These are phyloP conservation scores for Ceratobasidium sp. DNA, from an alignment of 1,284 basidiomycete species.

Conservation along the genomic window DNA sequence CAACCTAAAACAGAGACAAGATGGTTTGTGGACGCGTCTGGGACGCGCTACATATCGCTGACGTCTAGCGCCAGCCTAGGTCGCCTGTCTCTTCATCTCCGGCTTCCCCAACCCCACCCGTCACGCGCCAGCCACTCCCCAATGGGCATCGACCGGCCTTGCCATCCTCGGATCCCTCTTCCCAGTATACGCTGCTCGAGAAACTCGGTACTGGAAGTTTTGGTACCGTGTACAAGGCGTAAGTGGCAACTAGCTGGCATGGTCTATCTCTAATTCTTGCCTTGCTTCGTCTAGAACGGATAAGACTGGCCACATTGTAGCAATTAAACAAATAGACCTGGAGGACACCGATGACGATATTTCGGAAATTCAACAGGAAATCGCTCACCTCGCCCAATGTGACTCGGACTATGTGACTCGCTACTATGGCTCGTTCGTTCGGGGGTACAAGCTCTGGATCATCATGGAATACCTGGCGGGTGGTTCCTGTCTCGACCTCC, in stretches of 20 bases:
- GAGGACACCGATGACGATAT: constrained; percentile 96
- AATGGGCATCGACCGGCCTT: background rate
- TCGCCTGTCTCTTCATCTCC: constrained; percentile 30
- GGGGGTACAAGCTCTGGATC: constrained; percentile 98
- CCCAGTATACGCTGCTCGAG: constrained; percentile 92
- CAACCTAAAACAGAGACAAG: constrained; percentile 9
- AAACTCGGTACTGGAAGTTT: constrained; percentile 98
- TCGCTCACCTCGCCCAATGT: constrained; percentile 94
- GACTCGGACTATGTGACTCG: constrained; percentile 96
- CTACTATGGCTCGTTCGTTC: constrained; percentile 97
- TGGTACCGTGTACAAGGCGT: constrained; percentile 95
- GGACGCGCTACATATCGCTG: background rate
- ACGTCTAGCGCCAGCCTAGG: constrained; percentile 15
- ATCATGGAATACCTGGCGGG: constrained; percentile 99
- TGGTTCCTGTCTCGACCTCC: constrained; percentile 95
- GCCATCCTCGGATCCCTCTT: constrained; percentile 72
- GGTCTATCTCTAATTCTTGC: background rate
- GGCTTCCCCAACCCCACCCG: constrained; percentile 26
- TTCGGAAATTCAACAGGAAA: constrained; percentile 97
- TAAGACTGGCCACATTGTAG: constrained; percentile 93
- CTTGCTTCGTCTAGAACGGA: constrained; percentile 68
- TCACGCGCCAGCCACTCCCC: constrained; percentile 33
- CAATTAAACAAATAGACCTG: constrained; percentile 96
- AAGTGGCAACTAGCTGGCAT: constrained; percentile 49
- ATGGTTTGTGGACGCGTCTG: constrained; percentile 23